Evolutionary conservation across 2,329 filamentous ascomycete genomes (phyloP).

Genomic region (Beauveria varroae): DNA sequence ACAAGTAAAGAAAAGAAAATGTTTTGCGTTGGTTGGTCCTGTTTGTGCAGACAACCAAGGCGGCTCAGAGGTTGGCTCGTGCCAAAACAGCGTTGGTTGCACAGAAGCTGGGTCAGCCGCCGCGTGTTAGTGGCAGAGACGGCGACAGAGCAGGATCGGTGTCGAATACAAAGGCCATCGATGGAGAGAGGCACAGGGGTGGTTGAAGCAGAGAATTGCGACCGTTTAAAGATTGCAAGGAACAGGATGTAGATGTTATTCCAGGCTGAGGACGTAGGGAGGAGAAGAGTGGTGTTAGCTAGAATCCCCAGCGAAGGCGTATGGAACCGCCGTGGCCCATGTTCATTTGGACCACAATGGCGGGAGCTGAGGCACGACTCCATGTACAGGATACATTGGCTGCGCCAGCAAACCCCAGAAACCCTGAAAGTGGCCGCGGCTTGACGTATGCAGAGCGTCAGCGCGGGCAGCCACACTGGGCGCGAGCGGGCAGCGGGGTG

Average conservation of each 20-base stretch:
- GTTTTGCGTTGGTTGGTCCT: not conserved
- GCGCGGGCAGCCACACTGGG: constrained; percentile 3
- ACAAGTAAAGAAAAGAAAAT: not conserved
- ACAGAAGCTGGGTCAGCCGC: constrained; percentile 4
- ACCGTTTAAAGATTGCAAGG: not conserved
- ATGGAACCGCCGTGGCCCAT: constrained; percentile 8
- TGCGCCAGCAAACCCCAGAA: constrained; percentile 8
- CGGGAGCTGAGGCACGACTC: constrained; percentile 4
- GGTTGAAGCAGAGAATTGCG: not conserved
- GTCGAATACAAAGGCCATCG: not conserved
- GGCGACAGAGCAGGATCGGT: not conserved
- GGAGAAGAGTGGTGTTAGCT: constrained; percentile 3
- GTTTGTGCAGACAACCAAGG: not conserved
- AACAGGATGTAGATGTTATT: not conserved
- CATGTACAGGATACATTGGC: constrained; percentile 8
- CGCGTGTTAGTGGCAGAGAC: constrained; percentile 7
- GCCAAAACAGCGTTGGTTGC: constrained; percentile 3
- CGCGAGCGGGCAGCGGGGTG: not conserved
- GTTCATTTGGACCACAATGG: constrained; percentile 4
- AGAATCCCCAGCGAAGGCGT: constrained; percentile 5
- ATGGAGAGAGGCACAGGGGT: not conserved
- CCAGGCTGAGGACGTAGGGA: not conserved
- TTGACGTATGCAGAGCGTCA: constrained; percentile 5
- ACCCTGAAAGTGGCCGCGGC: not conserved
- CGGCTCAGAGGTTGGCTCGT: not conserved